These are phyloP conservation scores for Otatea glauca DNA, from an alignment of 176 grass and related monocot species.

Conservation along the genomic window DNA sequence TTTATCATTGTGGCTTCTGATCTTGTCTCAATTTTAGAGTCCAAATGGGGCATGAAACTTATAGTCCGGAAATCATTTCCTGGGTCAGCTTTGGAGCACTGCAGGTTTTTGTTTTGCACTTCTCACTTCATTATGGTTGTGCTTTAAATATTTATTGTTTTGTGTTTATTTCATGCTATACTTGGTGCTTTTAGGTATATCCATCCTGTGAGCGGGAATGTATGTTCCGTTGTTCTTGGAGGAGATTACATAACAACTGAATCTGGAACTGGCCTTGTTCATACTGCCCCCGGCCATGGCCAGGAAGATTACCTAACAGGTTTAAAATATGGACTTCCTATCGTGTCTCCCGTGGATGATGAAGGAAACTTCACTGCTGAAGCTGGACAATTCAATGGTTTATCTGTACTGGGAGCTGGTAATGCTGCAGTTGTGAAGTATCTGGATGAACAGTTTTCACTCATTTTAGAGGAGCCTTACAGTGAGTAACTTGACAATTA, in stretches of 20 bases:
- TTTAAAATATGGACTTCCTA: slow-evolving; percentile 90
- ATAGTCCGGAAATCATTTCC: slow-evolving; percentile 68
- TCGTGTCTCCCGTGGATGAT: slow-evolving; percentile 90
- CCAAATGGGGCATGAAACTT: slow-evolving; percentile 88
- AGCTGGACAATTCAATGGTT: slow-evolving; percentile 82
- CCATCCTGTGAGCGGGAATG: slow-evolving; percentile 83
- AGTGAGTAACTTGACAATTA: slow-evolving; percentile 67
- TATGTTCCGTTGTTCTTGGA: slow-evolving; percentile 86
- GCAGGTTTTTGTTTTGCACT: slow-evolving; percentile 60
- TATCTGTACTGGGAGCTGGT: slow-evolving; percentile 82
- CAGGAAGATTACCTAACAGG: slow-evolving; percentile 96
- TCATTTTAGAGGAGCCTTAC: slow-evolving; percentile 90
- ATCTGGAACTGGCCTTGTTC: slow-evolving; percentile 96
- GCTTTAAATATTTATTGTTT: background rate
- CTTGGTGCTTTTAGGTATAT: slow-evolving; percentile 61
- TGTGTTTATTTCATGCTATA: slow-evolving; percentile 35
- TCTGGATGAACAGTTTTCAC: slow-evolving; percentile 68
- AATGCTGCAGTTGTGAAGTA: slow-evolving; percentile 82
- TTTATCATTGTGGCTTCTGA: slow-evolving; percentile 82
- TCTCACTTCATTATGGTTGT: slow-evolving; percentile 26
- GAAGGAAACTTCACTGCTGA: slow-evolving; percentile 90
- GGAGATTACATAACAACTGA: slow-evolving; percentile 98
- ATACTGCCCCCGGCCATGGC: slow-evolving; percentile 98
- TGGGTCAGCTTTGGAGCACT: slow-evolving; percentile 86
- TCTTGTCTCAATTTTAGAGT: slow-evolving; percentile 80